Conservation (phyloP, 139 green algal genomes). For the Coccomyxa sp. region DNA sequence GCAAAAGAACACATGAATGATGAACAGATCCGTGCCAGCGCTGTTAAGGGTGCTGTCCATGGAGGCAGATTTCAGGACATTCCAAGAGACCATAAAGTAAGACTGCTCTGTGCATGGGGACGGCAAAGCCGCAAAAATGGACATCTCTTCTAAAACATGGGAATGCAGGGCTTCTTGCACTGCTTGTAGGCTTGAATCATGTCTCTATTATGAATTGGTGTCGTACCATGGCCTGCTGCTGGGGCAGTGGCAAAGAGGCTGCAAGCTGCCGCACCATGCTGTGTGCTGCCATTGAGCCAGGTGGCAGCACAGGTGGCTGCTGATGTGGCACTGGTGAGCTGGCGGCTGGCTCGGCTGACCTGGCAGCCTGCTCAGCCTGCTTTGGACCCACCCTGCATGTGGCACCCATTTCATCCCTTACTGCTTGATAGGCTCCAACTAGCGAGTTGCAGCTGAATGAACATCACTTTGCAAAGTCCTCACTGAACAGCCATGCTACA, state of each 20-base stretch:
- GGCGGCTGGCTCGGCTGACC: not conserved
- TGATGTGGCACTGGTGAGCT: not conserved
- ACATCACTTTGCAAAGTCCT: too few species aligned
- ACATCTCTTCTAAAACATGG: not conserved
- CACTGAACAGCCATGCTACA: too few species aligned
- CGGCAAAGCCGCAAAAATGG: too few species aligned
- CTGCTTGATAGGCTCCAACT: too few species aligned
- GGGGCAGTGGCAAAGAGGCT: not conserved
- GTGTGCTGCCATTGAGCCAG: not conserved
- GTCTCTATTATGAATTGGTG: not conserved
- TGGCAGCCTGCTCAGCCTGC: not conserved
- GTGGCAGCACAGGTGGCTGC: not conserved
- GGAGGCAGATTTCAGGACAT: too few species aligned
- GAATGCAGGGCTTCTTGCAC: not conserved
- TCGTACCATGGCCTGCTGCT: not conserved
- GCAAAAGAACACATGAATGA: too few species aligned
- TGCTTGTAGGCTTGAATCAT: not conserved
- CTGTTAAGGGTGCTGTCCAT: too few species aligned
- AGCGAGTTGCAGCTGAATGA: too few species aligned
- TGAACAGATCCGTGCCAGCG: too few species aligned
- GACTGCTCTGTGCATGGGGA: too few species aligned
- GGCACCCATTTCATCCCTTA: not conserved
- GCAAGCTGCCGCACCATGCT: not conserved
- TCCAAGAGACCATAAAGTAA: too few species aligned
- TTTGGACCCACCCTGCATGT: not conserved